phyloP scores from a whole-genome alignment of 2,329 filamentous ascomycete genomes.

The Beauveria caledonica region DNA sequence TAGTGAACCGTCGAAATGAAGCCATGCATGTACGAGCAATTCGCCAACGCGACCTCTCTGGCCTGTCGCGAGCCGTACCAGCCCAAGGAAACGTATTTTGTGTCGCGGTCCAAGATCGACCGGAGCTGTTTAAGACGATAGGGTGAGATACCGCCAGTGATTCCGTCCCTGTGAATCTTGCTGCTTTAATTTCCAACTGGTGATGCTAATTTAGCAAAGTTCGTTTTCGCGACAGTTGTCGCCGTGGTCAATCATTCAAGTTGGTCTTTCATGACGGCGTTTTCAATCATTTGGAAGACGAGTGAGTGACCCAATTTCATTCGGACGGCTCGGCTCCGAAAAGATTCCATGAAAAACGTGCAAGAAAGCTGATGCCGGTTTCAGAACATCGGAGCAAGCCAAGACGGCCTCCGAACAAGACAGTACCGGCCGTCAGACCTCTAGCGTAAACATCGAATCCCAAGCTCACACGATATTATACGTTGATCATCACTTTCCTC shows the following conservation, averaged over 20 bases:
- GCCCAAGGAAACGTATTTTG: neutral
- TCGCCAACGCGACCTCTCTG: neutral
- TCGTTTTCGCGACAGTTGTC: neutral
- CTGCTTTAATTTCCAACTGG: neutral
- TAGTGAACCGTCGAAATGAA: neutral
- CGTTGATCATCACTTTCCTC: neutral
- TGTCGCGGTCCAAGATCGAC: neutral
- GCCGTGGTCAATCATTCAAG: neutral
- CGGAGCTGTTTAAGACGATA: neutral
- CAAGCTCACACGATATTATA: neutral
- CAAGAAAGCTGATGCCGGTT: neutral
- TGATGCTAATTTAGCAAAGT: neutral
- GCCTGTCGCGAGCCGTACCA: neutral
- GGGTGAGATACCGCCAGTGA: neutral
- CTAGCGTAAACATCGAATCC: neutral
- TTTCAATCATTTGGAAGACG: neutral
- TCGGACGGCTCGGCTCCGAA: neutral
- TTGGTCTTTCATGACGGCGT: neutral
- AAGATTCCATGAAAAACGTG: no score
- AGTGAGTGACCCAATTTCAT: neutral
- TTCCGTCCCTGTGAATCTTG: neutral
- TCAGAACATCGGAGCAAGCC: neutral
- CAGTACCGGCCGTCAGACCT: neutral
- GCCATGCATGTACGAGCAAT: neutral
- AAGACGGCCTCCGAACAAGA: neutral